These are phyloP conservation scores for Massarina eburnea DNA, from an alignment of 2,329 filamentous ascomycete species.

Conservation along the genomic window DNA sequence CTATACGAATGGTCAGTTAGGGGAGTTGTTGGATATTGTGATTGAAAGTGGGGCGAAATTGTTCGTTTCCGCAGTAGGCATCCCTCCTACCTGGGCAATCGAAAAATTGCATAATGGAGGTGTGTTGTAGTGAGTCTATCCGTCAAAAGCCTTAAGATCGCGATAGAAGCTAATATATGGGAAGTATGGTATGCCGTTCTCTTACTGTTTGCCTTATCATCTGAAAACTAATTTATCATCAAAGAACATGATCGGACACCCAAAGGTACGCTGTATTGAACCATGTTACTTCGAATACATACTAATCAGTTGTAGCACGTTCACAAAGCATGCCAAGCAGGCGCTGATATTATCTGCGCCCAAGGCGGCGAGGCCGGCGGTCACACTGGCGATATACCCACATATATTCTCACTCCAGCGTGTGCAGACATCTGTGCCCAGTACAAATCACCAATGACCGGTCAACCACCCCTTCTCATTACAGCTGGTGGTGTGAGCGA, in stretches of 20 bases:
- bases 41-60: conserved; percentile 37
- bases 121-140: conserved; percentile 22
- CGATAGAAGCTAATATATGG: no score
- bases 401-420: conserved; percentile 29
- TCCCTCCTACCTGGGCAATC: conserved; percentile 32
- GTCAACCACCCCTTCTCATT: conserved; percentile 21
- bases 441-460: conserved; percentile 27
- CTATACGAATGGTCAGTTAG: conserved; percentile 35
- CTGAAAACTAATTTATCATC: neutral
- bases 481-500: conserved; percentile 31
- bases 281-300: neutral
- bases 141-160: neutral
- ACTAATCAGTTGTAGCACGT: conserved; percentile 17
- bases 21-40: conserved; percentile 35
- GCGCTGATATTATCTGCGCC: conserved; percentile 30
- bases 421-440: conserved; percentile 28
- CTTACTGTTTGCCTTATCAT: neutral
- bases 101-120: conserved; percentile 33
- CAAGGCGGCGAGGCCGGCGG: conserved; percentile 35
- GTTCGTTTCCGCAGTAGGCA: conserved; percentile 40
- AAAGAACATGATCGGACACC: conserved; percentile 29
- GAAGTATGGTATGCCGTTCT: conserved; percentile 5
- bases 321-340: conserved; percentile 30
- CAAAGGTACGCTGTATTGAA: conserved; percentile 19
- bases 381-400: conserved; percentile 34